Evolutionary conservation across 2,329 filamentous ascomycete genomes (phyloP), one percentile per base, ranked within the genome.

Genomic region (Plectosphaerella cucumerina): DNA sequence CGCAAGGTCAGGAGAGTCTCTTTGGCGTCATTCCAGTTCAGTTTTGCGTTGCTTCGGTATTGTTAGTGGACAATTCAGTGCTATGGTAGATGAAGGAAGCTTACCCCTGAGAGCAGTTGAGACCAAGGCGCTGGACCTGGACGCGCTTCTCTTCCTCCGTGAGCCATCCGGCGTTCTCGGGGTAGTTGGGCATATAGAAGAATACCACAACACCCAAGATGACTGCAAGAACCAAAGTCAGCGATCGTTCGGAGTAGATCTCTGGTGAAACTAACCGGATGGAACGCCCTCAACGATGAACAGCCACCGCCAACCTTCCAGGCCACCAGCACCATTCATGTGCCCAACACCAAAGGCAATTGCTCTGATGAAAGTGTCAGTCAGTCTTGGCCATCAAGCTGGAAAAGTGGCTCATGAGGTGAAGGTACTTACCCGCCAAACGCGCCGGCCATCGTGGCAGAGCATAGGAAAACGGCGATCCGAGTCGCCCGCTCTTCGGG

Each of bases 391-490:
- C 11, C n/a, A 4, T 8, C 4, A 2, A 9, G 26, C 12, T 31
- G 4, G 26, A 31, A 10, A 6, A 42, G 1, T 4, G 18, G 39
- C 39, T 20, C n/a, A 21, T n/a, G 6, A 42, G 2, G 5, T 6
- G 9, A 39, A 35, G 8, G 14, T n/a, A 42, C 39, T 42, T 20
- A 70, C 11, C 82, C 82, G 59, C 82, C 82, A 53, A 86, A 85
- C 0, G 80, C 85, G 0, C 86, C 86, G 0, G 85, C 83, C 0
- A 89, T 69, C 0, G 86, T 85, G 1, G 86, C 86, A 0, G 85
- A 84, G 1, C 84, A 86, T 68, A 89, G 89, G 72, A 88, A 89
- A 22, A 87, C 81, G 5, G 85, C 85, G 37, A 66, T 67, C 17
- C 66, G 61, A 50, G 58, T 64, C 33, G 55, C 58, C 57, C 66